phyloP scores from a whole-genome alignment of 2,329 filamentous ascomycete species.

The Ophiostoma ips region DNA sequence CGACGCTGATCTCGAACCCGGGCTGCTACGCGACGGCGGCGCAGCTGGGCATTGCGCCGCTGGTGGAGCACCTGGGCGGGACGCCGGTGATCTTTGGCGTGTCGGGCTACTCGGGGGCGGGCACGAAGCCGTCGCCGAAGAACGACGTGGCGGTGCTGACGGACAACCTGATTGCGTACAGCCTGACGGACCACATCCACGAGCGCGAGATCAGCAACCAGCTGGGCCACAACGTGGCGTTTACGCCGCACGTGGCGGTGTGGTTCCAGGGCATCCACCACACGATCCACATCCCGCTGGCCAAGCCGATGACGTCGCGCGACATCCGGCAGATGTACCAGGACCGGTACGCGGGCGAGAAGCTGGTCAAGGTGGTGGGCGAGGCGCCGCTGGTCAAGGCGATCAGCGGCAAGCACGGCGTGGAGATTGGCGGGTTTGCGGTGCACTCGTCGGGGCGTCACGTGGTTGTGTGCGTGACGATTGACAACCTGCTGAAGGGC shows the following conservation, averaged over 20 bases:
- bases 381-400: conserved; percentile 76
- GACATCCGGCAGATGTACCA: conserved; percentile 93
- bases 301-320: conserved; percentile 73
- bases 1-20: conserved; percentile 78
- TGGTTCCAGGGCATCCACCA: conserved; percentile 96
- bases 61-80: conserved; percentile 62
- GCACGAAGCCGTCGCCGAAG: conserved; percentile 86
- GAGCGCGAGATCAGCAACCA: conserved; percentile 79
- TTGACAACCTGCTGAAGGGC: conserved; percentile 89
- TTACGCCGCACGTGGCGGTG: conserved; percentile 86
- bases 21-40: conserved; percentile 93
- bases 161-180: conserved; percentile 85
- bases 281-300: conserved; percentile 80
- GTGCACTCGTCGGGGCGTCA: conserved; percentile 80
- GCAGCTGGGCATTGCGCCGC: conserved; percentile 74
- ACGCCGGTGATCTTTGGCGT: conserved; percentile 79
- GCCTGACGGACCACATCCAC: conserved; percentile 85
- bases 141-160: conserved; percentile 75
- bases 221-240: conserved; percentile 58
- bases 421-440: conserved; percentile 93
- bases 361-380: conserved; percentile 81
- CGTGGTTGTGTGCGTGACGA: conserved; percentile 86
- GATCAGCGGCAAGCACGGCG: conserved; percentile 72
- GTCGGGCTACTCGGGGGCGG: conserved; percentile 86
- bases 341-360: conserved; percentile 90